Percentiles rank a stretch among this genome's conserved stretches.
Evolutionary conservation across 2,329 filamentous ascomycete genomes (phyloP).

Genomic region (Sphaceloma murrayae): DNA sequence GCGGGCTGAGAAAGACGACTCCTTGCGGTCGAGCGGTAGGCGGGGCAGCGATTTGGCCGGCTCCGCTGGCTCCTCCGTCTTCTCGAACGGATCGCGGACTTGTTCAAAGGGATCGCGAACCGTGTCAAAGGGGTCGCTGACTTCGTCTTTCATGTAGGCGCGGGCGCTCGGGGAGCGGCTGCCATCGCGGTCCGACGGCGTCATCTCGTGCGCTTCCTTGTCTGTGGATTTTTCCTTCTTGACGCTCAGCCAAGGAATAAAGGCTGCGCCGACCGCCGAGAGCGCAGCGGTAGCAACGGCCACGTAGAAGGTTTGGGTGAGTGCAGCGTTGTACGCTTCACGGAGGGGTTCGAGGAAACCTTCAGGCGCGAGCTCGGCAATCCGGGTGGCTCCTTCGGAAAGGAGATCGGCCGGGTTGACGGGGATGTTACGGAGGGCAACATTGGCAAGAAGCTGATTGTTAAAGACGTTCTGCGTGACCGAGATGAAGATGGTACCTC

Average conservation of each 20-base stretch:
- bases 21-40: neutral
- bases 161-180: neutral
- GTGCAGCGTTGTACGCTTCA: conserved; percentile 53
- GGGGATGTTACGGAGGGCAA: conserved; percentile 30
- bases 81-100: no score
- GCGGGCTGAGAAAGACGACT: neutral
- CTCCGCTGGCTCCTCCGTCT: neutral
- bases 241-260: conserved; percentile 57
- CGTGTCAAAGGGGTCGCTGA: no score
- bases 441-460: conserved; percentile 38
- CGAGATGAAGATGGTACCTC: conserved; percentile 42
- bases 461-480: conserved; percentile 44
- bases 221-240: conserved; percentile 37
- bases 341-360: conserved; percentile 47
- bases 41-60: conserved; percentile 1
- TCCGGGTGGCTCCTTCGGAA: conserved; percentile 47
- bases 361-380: conserved; percentile 44
- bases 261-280: conserved; percentile 44
- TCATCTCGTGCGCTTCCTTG: conserved; percentile 11
- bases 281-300: conserved; percentile 46
- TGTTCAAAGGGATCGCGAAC: no score
- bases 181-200: conserved; percentile 1
- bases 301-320: conserved; percentile 53
- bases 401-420: conserved; percentile 34
- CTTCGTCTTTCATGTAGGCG: conserved; percentile 12